These are phyloP conservation scores for Aspergillus cavernicola DNA, from an alignment of 495 filamentous ascomycete genomes.

Conservation along the genomic window DNA sequence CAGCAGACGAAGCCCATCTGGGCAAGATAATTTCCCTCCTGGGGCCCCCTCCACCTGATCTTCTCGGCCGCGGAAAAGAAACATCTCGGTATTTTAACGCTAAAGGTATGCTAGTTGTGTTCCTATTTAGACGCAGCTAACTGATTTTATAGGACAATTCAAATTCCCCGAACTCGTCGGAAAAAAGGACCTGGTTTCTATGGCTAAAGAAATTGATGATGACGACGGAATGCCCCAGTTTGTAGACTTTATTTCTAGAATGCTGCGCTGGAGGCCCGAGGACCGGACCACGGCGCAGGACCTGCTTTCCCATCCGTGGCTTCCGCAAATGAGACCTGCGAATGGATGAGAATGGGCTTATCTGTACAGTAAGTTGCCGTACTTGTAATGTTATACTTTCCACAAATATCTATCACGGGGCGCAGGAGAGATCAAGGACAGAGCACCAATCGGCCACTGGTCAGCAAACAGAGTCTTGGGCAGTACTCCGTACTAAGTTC, in stretches of 20 bases:
- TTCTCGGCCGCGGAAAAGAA: conserved; percentile 19
- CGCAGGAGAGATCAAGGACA: no score
- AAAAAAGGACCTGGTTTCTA: conserved; percentile 14
- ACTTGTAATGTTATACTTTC: no score
- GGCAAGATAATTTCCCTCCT: conserved; percentile 27
- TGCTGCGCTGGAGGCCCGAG: conserved; percentile 15
- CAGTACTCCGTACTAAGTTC: no score
- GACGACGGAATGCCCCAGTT: conserved; percentile 10
- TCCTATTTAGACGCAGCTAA: conserved; percentile 13
- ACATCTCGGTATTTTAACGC: conserved; percentile 23
- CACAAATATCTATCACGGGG: no score
- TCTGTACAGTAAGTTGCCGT: background rate
- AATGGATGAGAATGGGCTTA: background rate
- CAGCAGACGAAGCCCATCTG: conserved; percentile 24
- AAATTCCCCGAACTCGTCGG: conserved; percentile 15
- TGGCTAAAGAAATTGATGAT: conserved; percentile 14
- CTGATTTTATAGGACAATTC: conserved; percentile 20
- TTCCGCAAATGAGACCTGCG: conserved; percentile 11
- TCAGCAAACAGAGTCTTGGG: no score
- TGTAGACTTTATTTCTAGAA: conserved; percentile 14
- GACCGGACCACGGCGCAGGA: conserved; percentile 15
- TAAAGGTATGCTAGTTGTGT: conserved; percentile 14
- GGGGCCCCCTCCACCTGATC: conserved; percentile 24
- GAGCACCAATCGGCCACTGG: no score
- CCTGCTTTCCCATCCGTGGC: conserved; percentile 18